Evolutionary conservation across 2,329 filamentous ascomycete species (phyloP).

Genomic region (Aspergillus arachidicola): DNA sequence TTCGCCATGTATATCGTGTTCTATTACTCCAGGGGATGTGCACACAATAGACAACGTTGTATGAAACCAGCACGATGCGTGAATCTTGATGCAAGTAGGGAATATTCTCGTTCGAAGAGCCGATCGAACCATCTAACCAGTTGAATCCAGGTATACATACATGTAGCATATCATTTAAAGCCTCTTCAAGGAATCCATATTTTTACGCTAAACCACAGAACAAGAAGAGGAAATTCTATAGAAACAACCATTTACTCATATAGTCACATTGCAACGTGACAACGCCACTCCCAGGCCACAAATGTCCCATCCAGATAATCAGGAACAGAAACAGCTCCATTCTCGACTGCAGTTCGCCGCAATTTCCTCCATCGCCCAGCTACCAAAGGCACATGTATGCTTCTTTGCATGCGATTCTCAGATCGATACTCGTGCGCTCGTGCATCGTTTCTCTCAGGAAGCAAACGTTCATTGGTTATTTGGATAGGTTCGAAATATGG

Average conservation of each 20-base stretch:
- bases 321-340: background rate
- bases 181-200: background rate
- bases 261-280: background rate
- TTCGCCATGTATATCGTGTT: constrained; percentile 1
- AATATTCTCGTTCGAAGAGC: background rate
- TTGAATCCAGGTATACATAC: background rate
- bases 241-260: background rate
- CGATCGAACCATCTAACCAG: background rate
- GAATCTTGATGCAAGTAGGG: background rate
- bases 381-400: background rate
- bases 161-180: background rate
- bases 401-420: background rate
- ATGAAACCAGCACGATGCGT: background rate
- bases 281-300: background rate
- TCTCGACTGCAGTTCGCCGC: background rate
- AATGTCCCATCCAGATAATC: background rate
- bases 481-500: background rate
- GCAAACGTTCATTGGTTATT: background rate
- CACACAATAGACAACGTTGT: constrained; percentile 6
- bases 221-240: background rate
- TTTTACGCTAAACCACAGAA: background rate
- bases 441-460: background rate
- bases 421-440: background rate
- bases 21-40: background rate
- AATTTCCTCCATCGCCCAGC: background rate